Conservation (phyloP, 176 grass and related monocot species). For the Aegilops umbellulata region DNA sequence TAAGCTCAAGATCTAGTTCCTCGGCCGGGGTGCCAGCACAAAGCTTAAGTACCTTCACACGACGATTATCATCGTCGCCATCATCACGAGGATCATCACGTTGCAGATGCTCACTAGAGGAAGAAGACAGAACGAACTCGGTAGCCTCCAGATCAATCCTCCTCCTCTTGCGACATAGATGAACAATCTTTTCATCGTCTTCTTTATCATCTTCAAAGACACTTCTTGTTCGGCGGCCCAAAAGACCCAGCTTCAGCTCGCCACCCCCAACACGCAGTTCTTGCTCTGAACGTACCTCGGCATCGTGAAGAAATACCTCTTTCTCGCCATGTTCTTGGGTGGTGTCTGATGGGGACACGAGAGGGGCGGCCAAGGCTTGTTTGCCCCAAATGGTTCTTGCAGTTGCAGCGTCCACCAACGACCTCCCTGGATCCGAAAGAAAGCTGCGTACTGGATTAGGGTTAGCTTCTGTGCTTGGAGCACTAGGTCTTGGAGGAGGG, state of each 20-base stretch:
- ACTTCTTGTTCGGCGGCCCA: constrained; percentile 19
- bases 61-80: background rate
- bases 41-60: constrained; percentile 38
- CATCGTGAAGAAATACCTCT: background rate
- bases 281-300: constrained; percentile 13
- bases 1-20: constrained; percentile 89
- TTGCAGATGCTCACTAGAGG: constrained; percentile 28
- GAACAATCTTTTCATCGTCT: constrained; percentile 15
- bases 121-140: constrained; percentile 16
- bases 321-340: constrained; percentile 17
- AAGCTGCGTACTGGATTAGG: constrained; percentile 51
- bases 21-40: constrained; percentile 37
- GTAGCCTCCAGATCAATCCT: constrained; percentile 34
- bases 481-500: constrained; percentile 37
- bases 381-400: constrained; percentile 41
- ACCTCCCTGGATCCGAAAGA: constrained; percentile 20
- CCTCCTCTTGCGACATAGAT: constrained; percentile 39
- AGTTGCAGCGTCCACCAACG: constrained; percentile 15
- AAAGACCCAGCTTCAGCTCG: constrained; percentile 27
- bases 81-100: constrained; percentile 1
- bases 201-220: background rate
- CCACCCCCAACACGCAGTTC: constrained; percentile 17
- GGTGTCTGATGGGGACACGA: background rate
- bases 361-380: constrained; percentile 27
- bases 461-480: constrained; percentile 20